Base-by-base conservation (phyloP, 202 grass and related monocot species). In the Carex arenaria region DNA sequence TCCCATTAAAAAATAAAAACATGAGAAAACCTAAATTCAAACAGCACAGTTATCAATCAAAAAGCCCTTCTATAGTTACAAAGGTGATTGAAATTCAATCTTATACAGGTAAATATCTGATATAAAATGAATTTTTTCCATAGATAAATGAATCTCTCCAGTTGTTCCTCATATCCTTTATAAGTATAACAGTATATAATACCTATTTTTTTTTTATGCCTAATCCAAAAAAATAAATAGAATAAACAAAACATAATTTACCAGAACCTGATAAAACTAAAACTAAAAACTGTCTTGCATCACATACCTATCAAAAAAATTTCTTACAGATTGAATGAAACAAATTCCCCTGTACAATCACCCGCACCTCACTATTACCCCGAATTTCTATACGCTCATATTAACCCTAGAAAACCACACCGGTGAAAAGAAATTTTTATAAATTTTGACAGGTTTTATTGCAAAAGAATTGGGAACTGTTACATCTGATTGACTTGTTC, bases 321-420 rank as follows among this genome's bases (percentile, higher is more conserved):
- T 94, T 92, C 88, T 94, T 92, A 94, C 90, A 94, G 72, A 85
- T 97, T 97, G 94, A 97, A 94, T 94, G 80, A 97, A 97, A 38
- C 79, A 92, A 94, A 91, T 92, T 73, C 80, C 88, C 84, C 94
- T 97, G 89, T 97, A 97, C 94, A 97, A 84, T 89, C 82, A 82
- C 87, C 88, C 81, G 85, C 38, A 59, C 64, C 90, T 80, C 54
- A 85, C 87, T 84, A 42, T 72, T 38, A 59, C 61, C n/a, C 0
- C 63, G 20, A 67, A 82, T 62, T 49, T 85, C 72, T 85, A 79
- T 60, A 71, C 72, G 83, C 13, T 74, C 20, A 59, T 73, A 43
- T 82, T 76, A 78, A 64, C n/a, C 40, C 47, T 52, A 14, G 12
- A 23, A 78, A 78, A 59, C 53, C 73, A 78, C 73, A 78, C 73